Percentiles rank a stretch among this genome's conserved stretches.
Conservation (phyloP, 2,329 filamentous ascomycete species). For the Ophiocordyceps robertsii region DNA sequence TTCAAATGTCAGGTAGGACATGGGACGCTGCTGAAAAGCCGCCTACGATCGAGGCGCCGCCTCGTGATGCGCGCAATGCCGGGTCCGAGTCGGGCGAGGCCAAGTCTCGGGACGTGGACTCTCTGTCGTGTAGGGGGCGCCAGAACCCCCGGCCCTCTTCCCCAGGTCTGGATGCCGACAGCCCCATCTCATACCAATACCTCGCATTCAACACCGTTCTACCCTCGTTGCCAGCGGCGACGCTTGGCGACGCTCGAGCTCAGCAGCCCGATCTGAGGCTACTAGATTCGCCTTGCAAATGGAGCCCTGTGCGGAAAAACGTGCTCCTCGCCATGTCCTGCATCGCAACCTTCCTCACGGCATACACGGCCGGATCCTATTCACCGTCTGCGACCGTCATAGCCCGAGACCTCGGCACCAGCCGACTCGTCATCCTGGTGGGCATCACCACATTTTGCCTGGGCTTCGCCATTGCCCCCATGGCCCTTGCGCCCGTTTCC, state of each 20-base stretch:
- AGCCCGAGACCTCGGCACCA: conserved; percentile 50
- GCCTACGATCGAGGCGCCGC: too few relatives aligned
- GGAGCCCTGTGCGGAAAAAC: conserved; percentile 56
- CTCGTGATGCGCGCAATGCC: too few relatives aligned
- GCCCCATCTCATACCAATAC: conserved; percentile 24
- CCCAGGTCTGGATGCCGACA: conserved; percentile 7
- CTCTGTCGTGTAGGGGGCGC: too few relatives aligned
- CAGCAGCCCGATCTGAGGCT: conserved; percentile 45
- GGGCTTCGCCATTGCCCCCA: conserved; percentile 72
- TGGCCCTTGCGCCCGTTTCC: conserved; percentile 77
- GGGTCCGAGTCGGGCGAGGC: too few relatives aligned
- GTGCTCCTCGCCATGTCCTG: conserved; percentile 63
- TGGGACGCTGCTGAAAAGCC: too few relatives aligned
- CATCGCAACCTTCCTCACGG: conserved; percentile 61
- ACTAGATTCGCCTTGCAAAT: conserved; percentile 54
- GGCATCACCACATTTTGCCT: conserved; percentile 73
- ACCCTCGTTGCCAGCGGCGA: conserved; percentile 14
- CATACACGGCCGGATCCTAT: conserved; percentile 72
- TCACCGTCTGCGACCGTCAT: conserved; percentile 56
- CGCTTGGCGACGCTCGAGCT: conserved; percentile 9
- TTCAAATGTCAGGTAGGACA: too few relatives aligned
- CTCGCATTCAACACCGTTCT: conserved; percentile 25
- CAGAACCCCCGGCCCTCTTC: too few relatives aligned
- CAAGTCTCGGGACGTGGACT: too few relatives aligned
- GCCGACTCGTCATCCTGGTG: conserved; percentile 49